These are phyloP conservation scores for Immersiporthe knoxdaviesiana DNA, from an alignment of 2,329 filamentous ascomycete genomes.

Conservation along the genomic window DNA sequence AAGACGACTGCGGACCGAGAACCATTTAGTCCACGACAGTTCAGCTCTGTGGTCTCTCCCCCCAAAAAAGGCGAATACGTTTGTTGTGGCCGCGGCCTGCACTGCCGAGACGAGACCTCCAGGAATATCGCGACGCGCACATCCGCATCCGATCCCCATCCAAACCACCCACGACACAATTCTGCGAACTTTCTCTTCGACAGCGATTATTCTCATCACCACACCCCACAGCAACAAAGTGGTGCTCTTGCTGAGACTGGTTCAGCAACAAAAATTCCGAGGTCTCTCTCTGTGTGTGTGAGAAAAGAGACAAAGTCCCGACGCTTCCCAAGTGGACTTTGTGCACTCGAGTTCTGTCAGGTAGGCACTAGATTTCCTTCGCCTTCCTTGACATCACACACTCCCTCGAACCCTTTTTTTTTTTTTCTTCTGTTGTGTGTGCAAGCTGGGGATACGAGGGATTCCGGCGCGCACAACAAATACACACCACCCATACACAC, in stretches of 20 bases:
- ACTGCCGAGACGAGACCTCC: conserved; percentile 1
- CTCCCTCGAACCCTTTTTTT: conserved; percentile 4
- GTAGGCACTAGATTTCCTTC: conserved; percentile 9
- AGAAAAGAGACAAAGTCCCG: not conserved
- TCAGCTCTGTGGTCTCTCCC: not conserved
- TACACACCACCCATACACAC: not conserved
- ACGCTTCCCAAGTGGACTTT: conserved; percentile 1
- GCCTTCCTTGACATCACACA: not conserved
- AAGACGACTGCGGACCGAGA: not conserved
- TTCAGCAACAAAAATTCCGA: conserved; percentile 11
- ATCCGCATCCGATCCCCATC: not conserved
- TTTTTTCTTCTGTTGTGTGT: too few species aligned
- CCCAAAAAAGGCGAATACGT: not conserved
- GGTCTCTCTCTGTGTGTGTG: too few species aligned
- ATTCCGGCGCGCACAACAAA: not conserved
- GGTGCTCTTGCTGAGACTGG: not conserved
- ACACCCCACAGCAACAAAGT: conserved; percentile 3
- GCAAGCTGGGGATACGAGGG: not conserved
- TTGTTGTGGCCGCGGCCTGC: not conserved
- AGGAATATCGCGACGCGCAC: conserved; percentile 2
- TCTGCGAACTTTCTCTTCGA: not conserved
- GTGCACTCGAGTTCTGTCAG: conserved; percentile 4
- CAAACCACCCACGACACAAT: not conserved
- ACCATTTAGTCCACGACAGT: not conserved
- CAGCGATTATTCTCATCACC: not conserved